Conservation (phyloP, 1,139 yeast genomes). For the Nakaseomyces delphensis region DNA sequence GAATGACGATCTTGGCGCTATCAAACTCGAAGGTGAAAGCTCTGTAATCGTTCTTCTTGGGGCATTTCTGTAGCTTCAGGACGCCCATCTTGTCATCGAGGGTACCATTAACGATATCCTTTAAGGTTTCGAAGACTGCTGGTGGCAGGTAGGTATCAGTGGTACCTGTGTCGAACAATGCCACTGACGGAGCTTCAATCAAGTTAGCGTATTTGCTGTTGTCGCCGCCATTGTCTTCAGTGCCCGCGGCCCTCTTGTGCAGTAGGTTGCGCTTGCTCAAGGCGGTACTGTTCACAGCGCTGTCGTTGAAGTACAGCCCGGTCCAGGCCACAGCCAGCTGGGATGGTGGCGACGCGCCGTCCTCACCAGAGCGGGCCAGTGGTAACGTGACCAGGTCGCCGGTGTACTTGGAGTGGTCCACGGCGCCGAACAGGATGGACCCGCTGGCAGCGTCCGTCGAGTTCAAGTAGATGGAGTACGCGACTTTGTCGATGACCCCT, state of each 20-base stretch:
- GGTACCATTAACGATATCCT: slow-evolving; percentile 32
- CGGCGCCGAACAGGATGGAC: slow-evolving; percentile 48
- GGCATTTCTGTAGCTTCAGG: slow-evolving; percentile 33
- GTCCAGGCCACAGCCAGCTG: neutral
- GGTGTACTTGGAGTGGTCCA: slow-evolving; percentile 39
- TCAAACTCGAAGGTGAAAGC: slow-evolving; percentile 43
- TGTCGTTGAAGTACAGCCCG: slow-evolving; percentile 4
- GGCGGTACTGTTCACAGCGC: too few relatives aligned
- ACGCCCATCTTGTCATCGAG: slow-evolving; percentile 32
- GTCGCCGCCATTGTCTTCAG: too few relatives aligned
- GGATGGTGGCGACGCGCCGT: neutral
- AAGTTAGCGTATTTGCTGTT: slow-evolving; percentile 17
- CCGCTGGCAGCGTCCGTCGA: slow-evolving; percentile 36
- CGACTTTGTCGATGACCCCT: slow-evolving; percentile 46
- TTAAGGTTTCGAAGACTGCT: slow-evolving; percentile 28
- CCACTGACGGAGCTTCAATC: slow-evolving; percentile 31
- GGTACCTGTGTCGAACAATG: slow-evolving; percentile 45
- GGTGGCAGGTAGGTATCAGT: slow-evolving; percentile 39
- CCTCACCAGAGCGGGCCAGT: slow-evolving; percentile 20
- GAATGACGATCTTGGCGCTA: slow-evolving; percentile 26
- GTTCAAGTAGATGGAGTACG: slow-evolving; percentile 49
- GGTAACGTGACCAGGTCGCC: slow-evolving; percentile 38
- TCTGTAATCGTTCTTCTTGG: slow-evolving; percentile 17
- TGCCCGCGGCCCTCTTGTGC: too few relatives aligned
- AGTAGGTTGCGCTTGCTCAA: neutral